Conservation (phyloP, 2,329 filamentous ascomycete genomes). For the Pestalotiopsis sp. region DNA sequence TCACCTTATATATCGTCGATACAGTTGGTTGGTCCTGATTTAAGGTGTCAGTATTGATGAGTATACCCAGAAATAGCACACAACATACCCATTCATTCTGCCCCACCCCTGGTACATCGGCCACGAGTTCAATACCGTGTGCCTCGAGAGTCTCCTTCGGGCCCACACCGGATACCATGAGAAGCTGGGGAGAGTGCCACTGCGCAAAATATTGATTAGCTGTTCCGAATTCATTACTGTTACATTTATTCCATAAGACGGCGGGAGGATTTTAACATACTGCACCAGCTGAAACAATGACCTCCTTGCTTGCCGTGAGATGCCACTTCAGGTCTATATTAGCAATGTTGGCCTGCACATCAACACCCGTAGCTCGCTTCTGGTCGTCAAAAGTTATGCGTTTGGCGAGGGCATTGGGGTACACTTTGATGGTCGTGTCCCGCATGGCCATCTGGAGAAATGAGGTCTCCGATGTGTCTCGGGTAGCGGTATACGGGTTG, state of each 20-base stretch:
- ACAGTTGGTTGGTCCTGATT: no score
- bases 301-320: conserved; percentile 34
- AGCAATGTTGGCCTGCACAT: conserved; percentile 18
- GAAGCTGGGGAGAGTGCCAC: conserved; percentile 14
- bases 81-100: conserved; percentile 5
- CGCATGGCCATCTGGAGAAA: background rate
- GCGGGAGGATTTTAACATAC: no score
- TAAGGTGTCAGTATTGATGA: no score
- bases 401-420: conserved; percentile 40
- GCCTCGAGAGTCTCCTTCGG: conserved; percentile 16
- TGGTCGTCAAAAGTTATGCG: conserved; percentile 44
- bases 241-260: no score
- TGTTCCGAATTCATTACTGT: no score
- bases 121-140: conserved; percentile 9
- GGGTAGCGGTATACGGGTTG: conserved; percentile 18
- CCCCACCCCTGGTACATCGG: conserved; percentile 14
- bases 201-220: no score
- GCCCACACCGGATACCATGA: conserved; percentile 31
- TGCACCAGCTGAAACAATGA: conserved; percentile 41
- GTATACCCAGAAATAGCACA: no score
- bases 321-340: conserved; percentile 19
- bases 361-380: conserved; percentile 33
- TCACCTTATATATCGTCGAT: no score
- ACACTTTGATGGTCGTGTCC: conserved; percentile 14
- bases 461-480: background rate